phyloP scores from a whole-genome alignment of 139 green algal genomes.

The Gonium pectorale region DNA sequence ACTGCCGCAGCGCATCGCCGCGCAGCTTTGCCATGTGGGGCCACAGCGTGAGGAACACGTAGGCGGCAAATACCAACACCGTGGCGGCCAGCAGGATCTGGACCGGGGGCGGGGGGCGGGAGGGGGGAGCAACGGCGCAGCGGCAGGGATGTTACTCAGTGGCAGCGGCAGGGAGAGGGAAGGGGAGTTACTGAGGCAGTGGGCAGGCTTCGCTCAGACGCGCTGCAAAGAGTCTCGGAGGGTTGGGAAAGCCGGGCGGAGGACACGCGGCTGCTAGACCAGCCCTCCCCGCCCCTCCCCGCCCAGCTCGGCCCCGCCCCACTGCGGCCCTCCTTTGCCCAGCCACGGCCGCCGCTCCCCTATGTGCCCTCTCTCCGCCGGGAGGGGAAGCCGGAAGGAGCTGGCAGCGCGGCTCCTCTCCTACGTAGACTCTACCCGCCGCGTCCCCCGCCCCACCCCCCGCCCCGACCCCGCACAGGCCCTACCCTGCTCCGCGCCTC shows the following conservation, averaged over 20 bases:
- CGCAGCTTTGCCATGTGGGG: slow-evolving; percentile 29
- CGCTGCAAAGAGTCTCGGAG: neutral
- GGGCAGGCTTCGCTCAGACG: neutral
- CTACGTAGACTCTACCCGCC: neutral
- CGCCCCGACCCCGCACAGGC: neutral
- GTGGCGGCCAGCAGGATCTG: slow-evolving; percentile 23
- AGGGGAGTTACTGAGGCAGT: neutral
- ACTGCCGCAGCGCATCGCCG: slow-evolving; percentile 12
- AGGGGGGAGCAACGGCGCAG: neutral
- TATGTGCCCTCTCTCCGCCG: too few relatives aligned
- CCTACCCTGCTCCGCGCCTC: too few relatives aligned
- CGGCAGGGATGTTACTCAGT: neutral
- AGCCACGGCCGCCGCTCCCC: too few relatives aligned
- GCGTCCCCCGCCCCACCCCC: neutral
- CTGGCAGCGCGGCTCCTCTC: too few relatives aligned
- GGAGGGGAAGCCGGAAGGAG: neutral
- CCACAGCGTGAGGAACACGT: slow-evolving; percentile 9
- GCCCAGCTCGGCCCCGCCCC: too few relatives aligned
- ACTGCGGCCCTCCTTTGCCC: too few relatives aligned
- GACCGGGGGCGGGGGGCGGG: neutral
- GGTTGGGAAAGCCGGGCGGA: neutral
- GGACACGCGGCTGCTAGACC: neutral
- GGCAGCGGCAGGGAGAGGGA: neutral
- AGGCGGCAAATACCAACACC: neutral
- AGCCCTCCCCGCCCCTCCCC: too few relatives aligned